These are phyloP conservation scores for Rhizophagus sp. DNA, from an alignment of 192 early-diverging fungal species.

Conservation along the genomic window DNA sequence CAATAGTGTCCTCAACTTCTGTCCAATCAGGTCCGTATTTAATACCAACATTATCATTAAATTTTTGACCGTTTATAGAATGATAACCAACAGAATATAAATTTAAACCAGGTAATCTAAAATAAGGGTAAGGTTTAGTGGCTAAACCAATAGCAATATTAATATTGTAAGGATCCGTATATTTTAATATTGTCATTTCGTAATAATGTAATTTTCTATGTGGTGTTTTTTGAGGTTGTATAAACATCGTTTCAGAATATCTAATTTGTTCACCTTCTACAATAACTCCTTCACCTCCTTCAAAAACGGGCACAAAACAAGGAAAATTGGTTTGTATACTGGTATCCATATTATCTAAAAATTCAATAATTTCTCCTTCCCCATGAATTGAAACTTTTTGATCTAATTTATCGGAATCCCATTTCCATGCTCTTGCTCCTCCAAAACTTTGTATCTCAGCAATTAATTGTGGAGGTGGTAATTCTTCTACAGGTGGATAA, in stretches of 20 bases:
- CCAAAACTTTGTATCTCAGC: background rate
- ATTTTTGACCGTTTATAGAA: constrained; percentile 50
- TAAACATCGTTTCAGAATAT: background rate
- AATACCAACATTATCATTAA: constrained; percentile 35
- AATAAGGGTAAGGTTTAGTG: constrained; percentile 46
- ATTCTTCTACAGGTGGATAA: background rate
- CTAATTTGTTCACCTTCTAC: background rate
- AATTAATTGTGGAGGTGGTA: background rate
- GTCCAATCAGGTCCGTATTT: constrained; percentile 34
- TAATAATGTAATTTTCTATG: constrained; percentile 40
- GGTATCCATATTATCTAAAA: background rate
- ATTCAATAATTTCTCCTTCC: background rate
- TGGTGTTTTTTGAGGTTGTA: background rate
- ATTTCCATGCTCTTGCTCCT: constrained; percentile 12
- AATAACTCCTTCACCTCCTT: background rate
- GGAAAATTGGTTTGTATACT: constrained; percentile 23
- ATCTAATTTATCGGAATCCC: background rate
- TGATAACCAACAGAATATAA: constrained; percentile 49
- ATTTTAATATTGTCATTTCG: constrained; percentile 36
- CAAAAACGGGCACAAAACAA: constrained; percentile 6
- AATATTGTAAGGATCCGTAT: background rate
- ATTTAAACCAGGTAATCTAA: constrained; percentile 53
- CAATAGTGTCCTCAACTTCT: constrained; percentile 33
- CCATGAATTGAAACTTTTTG: background rate
- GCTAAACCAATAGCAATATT: constrained; percentile 41